Conservation (phyloP, 495 filamentous ascomycete genomes). For the Parmelia sp. region DNA sequence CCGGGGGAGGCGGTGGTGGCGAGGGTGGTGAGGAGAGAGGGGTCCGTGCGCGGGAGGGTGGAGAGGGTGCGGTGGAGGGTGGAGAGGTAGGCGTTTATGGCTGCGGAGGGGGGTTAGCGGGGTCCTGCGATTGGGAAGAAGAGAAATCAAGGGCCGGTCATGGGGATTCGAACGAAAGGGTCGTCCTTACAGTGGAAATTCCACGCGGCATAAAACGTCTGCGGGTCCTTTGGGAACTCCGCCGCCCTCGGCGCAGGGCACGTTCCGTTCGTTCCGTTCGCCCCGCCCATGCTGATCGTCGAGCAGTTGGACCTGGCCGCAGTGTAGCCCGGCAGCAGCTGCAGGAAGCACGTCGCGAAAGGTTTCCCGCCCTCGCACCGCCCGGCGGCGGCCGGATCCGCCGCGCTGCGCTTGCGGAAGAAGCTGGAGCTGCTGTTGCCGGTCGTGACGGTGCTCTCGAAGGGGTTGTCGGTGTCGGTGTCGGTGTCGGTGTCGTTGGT, state of each 20-base stretch:
- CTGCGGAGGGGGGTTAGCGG: not conserved
- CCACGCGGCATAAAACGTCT: not conserved
- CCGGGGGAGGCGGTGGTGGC: not conserved
- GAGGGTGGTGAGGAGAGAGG: not conserved
- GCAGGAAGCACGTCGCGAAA: not conserved
- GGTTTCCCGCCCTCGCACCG: not conserved
- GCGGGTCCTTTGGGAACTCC: not conserved
- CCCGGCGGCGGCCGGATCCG: not conserved
- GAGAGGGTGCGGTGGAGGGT: not conserved
- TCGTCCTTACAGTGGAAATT: not conserved
- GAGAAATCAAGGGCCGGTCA: no score
- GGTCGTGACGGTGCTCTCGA: not conserved
- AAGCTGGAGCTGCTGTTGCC: not conserved
- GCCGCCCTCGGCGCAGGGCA: not conserved
- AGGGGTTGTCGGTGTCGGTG: not conserved
- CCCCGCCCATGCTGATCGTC: not conserved
- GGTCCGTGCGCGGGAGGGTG: not conserved
- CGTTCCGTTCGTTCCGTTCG: not conserved
- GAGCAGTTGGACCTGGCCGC: not conserved
- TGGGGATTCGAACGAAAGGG: not conserved
- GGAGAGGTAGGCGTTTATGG: constrained; percentile 2
- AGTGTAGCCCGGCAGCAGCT: not conserved
- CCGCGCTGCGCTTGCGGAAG: not conserved
- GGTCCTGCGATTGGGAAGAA: no score
- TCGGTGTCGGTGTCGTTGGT: no score